Conservation (phyloP, 345 rosid species). For the Raphanus raphanistrum region DNA sequence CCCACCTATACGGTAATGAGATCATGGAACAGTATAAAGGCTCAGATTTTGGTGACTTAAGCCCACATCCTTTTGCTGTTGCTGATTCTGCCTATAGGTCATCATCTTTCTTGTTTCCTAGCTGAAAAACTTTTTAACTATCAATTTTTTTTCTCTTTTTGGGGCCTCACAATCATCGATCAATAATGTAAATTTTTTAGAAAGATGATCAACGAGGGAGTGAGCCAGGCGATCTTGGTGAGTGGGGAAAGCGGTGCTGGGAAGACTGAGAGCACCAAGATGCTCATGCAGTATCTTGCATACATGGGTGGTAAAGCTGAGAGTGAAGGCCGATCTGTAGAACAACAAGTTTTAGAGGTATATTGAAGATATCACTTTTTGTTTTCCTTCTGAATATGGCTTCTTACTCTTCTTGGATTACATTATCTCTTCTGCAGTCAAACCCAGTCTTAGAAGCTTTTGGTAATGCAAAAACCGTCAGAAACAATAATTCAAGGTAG, state of each 20-base stretch:
- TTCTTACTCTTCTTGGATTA: too few species aligned
- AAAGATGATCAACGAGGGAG: conserved; percentile 82
- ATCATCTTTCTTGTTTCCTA: neutral
- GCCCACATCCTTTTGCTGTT: conserved; percentile 96
- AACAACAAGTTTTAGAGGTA: conserved; percentile 99
- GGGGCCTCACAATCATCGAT: conserved; percentile 27
- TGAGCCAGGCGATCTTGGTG: conserved; percentile 92
- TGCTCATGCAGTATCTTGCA: conserved; percentile 95
- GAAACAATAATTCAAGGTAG: conserved; percentile 98
- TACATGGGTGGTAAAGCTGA: conserved; percentile 92
- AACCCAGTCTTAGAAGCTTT: conserved; percentile 99
- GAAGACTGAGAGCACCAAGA: conserved; percentile 97
- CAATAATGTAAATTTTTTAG: conserved; percentile 49
- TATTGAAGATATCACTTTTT: too few species aligned
- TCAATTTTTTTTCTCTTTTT: neutral
- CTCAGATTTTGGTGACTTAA: conserved; percentile 77
- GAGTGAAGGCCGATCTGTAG: conserved; percentile 79
- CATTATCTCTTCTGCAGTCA: conserved; percentile 80
- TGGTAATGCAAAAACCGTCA: conserved; percentile 98
- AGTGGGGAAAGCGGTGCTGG: conserved; percentile 99
- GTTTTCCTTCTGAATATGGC: too few species aligned
- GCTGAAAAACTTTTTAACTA: neutral
- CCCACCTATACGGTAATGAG: conserved; percentile 79
- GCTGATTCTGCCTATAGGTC: conserved; percentile 99
- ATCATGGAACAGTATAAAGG: conserved; percentile 88